Evolutionary conservation across 257 asterid species (phyloP).

Genomic region (Osmanthus fragrans): DNA sequence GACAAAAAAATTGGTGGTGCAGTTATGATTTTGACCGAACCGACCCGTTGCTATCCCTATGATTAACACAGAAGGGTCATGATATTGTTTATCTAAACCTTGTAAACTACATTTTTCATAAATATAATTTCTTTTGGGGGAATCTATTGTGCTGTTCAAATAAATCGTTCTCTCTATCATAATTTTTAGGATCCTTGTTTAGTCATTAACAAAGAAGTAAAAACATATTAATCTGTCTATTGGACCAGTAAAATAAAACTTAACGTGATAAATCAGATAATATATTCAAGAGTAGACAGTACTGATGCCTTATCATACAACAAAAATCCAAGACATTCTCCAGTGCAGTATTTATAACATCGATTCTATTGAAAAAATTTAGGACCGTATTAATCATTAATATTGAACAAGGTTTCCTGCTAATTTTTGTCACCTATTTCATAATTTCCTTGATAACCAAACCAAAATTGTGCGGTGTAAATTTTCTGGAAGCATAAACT

Average conservation of each 20-base stretch:
- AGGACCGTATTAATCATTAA: background rate
- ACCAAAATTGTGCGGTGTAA: background rate
- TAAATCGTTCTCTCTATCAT: background rate
- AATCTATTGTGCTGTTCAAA: background rate
- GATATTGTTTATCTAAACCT: no score
- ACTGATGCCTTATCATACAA: background rate
- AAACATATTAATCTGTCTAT: background rate
- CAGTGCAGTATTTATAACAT: background rate
- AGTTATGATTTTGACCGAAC: no score
- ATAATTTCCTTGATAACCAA: background rate
- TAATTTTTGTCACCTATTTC: background rate
- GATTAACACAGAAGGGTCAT: background rate
- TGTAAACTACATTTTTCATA: background rate
- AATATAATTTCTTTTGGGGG: no score
- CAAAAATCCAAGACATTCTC: background rate
- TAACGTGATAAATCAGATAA: background rate
- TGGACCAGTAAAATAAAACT: background rate
- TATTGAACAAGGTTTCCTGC: background rate
- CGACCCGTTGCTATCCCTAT: no score
- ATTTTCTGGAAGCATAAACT: background rate
- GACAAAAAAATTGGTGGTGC: no score
- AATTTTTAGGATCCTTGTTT: background rate
- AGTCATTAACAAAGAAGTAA: background rate
- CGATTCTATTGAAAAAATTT: background rate
- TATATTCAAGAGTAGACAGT: background rate